phyloP scores from a whole-genome alignment of 257 asterid genomes.

The Galeopsis tetrahit region DNA sequence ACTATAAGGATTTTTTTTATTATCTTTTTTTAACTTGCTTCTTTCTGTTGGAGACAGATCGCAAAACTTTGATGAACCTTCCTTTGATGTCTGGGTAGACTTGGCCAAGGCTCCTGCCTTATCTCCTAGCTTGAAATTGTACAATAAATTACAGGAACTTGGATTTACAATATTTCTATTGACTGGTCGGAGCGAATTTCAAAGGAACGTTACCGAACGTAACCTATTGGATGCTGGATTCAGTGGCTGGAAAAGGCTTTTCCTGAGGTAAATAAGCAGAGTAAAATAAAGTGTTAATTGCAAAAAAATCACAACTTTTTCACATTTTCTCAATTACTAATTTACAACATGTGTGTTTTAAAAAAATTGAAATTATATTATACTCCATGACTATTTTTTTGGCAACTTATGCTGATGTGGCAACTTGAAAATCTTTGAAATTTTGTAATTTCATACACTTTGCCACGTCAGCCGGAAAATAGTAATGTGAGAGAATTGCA shows the following conservation, averaged over 20 bases:
- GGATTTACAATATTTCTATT: conserved; percentile 70
- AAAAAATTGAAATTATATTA: no score
- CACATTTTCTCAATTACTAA: no score
- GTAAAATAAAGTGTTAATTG: no score
- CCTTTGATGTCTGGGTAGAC: conserved; percentile 73
- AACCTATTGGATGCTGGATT: conserved; percentile 66
- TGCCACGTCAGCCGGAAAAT: no score
- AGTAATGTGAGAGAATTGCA: no score
- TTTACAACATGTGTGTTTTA: no score
- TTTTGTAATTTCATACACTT: no score
- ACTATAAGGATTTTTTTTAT: neutral
- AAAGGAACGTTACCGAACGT: conserved; percentile 67
- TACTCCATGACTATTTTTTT: no score
- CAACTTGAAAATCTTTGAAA: no score
- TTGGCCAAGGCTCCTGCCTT: conserved; percentile 76
- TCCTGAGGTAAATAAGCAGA: conserved; percentile 62
- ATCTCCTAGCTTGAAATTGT: conserved; percentile 69
- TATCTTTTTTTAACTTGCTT: conserved; percentile 10
- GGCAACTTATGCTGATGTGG: no score
- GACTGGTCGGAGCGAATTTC: conserved; percentile 77
- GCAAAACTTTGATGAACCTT: conserved; percentile 56
- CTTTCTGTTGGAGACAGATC: conserved; percentile 47
- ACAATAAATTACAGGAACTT: conserved; percentile 58
- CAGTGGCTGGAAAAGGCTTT: conserved; percentile 76
- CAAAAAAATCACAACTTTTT: no score